phyloP scores from a whole-genome alignment of 2,329 filamentous ascomycete species.

The Myrmaecium sp. region DNA sequence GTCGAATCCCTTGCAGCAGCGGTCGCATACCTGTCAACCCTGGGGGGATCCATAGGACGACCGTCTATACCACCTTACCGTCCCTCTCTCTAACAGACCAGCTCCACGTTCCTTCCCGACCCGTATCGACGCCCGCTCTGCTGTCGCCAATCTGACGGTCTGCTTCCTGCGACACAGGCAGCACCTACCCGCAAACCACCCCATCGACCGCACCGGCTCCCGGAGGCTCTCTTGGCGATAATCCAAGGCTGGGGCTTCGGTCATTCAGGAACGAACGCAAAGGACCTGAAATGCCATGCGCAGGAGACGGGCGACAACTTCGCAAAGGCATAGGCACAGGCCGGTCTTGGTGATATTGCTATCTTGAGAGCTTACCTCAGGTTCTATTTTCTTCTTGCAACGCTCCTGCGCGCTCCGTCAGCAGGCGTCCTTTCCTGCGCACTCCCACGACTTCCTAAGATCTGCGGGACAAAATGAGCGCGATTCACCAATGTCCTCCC shows the following conservation, averaged over 20 bases:
- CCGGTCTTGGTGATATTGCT: constrained; percentile 20
- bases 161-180: too few relatives aligned
- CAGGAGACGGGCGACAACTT: constrained; percentile 19
- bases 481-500: constrained; percentile 20
- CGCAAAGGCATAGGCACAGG: constrained; percentile 27
- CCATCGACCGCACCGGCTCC: too few relatives aligned
- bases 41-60: too few relatives aligned
- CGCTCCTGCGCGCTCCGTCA: constrained; percentile 1
- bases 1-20: too few relatives aligned
- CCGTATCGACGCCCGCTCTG: too few relatives aligned
- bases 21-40: too few relatives aligned
- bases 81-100: too few relatives aligned
- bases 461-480: constrained; percentile 16
- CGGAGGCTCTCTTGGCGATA: constrained; percentile 1
- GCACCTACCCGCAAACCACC: too few relatives aligned
- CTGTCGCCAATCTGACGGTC: too few relatives aligned
- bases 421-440: constrained; percentile 1
- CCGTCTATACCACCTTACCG: too few relatives aligned
- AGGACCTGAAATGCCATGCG: constrained; percentile 21
- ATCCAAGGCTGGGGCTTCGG: constrained; percentile 3
- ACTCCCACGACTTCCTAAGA: constrained; percentile 1
- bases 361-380: constrained; percentile 7
- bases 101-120: too few relatives aligned
- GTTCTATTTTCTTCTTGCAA: constrained; percentile 3
- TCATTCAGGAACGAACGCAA: constrained; percentile 5